phyloP scores from a whole-genome alignment of 2,329 filamentous ascomycete genomes.

The Fusarium secorum region DNA sequence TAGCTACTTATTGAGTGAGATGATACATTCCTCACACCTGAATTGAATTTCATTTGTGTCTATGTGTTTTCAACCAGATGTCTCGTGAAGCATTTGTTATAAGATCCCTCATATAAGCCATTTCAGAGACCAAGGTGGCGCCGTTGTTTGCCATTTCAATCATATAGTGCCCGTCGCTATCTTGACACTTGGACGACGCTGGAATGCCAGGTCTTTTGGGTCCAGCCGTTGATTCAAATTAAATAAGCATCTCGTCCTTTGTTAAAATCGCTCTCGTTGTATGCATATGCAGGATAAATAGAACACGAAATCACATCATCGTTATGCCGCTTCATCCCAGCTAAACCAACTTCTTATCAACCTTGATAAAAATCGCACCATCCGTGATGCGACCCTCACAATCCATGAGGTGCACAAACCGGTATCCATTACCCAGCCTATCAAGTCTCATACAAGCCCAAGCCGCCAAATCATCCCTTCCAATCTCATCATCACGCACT shows the following conservation, averaged over 20 bases:
- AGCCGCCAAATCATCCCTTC: slow-evolving; percentile 78
- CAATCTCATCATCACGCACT: slow-evolving; percentile 85
- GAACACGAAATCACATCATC: not conserved
- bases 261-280: not conserved
- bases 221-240: not conserved
- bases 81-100: not conserved
- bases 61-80: no score
- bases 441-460: slow-evolving; percentile 92
- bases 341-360: slow-evolving; percentile 66
- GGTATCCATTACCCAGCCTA: slow-evolving; percentile 76
- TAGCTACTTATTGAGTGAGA: not conserved
- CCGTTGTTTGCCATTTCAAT: no score
- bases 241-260: not conserved
- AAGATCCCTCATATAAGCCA: no score
- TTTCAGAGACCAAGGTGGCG: no score
- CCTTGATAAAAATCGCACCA: slow-evolving; percentile 76
- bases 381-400: slow-evolving; percentile 69
- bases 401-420: slow-evolving; percentile 80
- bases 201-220: not conserved
- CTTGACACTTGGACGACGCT: no score
- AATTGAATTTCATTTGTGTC: slow-evolving; percentile 4
- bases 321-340: slow-evolving; percentile 3
- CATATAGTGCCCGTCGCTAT: not conserved
- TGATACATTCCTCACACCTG: slow-evolving; percentile 5
- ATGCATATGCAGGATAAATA: not conserved